A percentile compares a stretch with the other conserved stretches of the same genome.
phyloP scores from a whole-genome alignment of 1,139 yeast genomes.

The Starmera stellimalicola region DNA sequence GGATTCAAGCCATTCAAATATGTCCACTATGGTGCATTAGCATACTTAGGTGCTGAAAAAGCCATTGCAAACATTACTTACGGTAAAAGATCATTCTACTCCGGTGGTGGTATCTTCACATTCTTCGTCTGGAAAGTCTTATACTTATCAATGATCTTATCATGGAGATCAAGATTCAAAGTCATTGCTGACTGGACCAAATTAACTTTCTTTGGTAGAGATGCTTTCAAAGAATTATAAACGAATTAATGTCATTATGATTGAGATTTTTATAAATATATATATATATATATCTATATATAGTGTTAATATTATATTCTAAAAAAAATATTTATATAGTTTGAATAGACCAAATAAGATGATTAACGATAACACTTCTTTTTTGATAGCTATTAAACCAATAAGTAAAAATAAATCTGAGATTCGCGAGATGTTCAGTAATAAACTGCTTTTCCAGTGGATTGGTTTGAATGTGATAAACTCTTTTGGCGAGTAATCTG shows the following conservation, averaged over 20 bases:
- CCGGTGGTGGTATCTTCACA: conserved; percentile 85
- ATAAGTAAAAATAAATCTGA: neutral
- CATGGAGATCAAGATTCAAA: conserved; percentile 78
- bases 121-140: conserved; percentile 92
- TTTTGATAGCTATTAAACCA: neutral
- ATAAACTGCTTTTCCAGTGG: too few relatives aligned
- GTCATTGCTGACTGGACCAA: conserved; percentile 86
- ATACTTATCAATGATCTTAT: conserved; percentile 84
- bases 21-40: conserved; percentile 65
- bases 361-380: neutral
- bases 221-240: conserved; percentile 38
- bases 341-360: neutral
- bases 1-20: conserved; percentile 53
- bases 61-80: conserved; percentile 92
- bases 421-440: too few relatives aligned
- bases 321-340: neutral
- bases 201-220: conserved; percentile 85
- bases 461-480: too few relatives aligned
- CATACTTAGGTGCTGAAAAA: conserved; percentile 83
- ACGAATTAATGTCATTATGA: neutral
- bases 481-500: too few relatives aligned
- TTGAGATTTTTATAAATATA: neutral
- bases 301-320: neutral
- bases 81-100: conserved; percentile 79
- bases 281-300: neutral